Conservation (phyloP, 2,329 filamentous ascomycete species). For the Botrytis galanthina region DNA sequence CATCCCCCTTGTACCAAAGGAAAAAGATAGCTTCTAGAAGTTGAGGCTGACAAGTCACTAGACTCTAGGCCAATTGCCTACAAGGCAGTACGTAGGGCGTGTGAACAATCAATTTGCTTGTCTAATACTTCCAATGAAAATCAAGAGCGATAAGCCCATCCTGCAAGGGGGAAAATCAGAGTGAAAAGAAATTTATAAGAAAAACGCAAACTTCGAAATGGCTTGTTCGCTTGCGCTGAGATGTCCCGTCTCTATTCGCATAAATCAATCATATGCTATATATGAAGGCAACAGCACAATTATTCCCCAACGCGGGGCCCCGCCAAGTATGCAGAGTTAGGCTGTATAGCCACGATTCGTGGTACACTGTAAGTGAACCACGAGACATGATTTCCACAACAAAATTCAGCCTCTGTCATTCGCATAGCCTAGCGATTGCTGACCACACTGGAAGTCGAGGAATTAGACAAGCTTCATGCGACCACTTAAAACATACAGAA, state of each 20-base stretch:
- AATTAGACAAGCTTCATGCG: background rate
- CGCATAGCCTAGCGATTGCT: background rate
- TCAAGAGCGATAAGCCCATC: background rate
- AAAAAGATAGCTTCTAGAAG: background rate
- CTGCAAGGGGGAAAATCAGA: background rate
- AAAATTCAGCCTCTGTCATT: background rate
- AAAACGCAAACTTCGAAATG: background rate
- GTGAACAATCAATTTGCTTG: background rate
- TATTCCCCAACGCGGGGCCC: background rate
- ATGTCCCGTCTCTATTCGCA: background rate
- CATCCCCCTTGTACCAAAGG: background rate
- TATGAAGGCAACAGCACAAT: background rate
- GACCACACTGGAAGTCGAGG: background rate
- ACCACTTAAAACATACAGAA: background rate
- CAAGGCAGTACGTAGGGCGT: background rate
- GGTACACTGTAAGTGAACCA: background rate
- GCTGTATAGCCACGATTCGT: background rate
- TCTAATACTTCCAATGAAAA: background rate
- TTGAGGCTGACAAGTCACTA: constrained; percentile 9
- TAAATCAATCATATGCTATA: background rate
- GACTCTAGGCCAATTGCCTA: background rate
- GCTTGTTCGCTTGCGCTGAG: background rate
- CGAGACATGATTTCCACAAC: background rate
- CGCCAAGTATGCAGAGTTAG: background rate
- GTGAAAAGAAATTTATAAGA: background rate